Base-by-base conservation (phyloP, 1,139 yeast species). In the Yamadazyma membranifaciens region DNA sequence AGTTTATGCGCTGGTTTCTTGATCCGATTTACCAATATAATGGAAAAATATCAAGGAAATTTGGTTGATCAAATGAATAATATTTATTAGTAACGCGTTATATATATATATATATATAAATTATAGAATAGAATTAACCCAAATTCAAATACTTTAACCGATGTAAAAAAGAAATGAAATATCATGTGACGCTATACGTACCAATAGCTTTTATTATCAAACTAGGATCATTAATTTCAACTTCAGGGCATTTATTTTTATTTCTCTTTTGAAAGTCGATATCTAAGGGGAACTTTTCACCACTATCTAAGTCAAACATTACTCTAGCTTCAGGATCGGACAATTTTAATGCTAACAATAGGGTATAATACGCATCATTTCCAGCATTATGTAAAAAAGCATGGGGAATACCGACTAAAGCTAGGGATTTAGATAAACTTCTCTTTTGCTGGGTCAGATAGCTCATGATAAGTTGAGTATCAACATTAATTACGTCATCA, bases 311-410 rank as follows among this genome's bases (percentile, higher is more conserved):
- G 1, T 49, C 45, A 35, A 48, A 54, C 10, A 47, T 40, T n/a
- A 33, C 49, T 46, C 87, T 62, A 14, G 65, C 64, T 17, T 60
- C 60, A 0, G 84, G 83, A 53, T 83, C 87, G 31, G 78, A 63
- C 42, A 81, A 55, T 38, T 70, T 68, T 55, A 82, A 51, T 22
- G 80, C 73, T 27, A 81, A 62, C 24, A 76, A 46, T 37, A 85
- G 57, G 0, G 94, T 85, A 50, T 75, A 83, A 53, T 82, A 82
- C 2, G 94, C 81, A 57, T 87, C 95, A 54, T 87, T 87, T n/a
- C 86, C 91, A 2, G 91, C 95, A 55, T 87, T 87, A 55, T 86
- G 95, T 36, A 85, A 61, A 46, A 69, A 75, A 1, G 83, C 72
- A 55, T 80, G 79, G 0, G 89, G 87, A 6, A 87, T 69, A 6